Percentiles rank a stretch among this genome's conserved stretches.
Evolutionary conservation across 164 flowering plant genomes (phyloP).

Genomic region (Vitis amurensis): DNA sequence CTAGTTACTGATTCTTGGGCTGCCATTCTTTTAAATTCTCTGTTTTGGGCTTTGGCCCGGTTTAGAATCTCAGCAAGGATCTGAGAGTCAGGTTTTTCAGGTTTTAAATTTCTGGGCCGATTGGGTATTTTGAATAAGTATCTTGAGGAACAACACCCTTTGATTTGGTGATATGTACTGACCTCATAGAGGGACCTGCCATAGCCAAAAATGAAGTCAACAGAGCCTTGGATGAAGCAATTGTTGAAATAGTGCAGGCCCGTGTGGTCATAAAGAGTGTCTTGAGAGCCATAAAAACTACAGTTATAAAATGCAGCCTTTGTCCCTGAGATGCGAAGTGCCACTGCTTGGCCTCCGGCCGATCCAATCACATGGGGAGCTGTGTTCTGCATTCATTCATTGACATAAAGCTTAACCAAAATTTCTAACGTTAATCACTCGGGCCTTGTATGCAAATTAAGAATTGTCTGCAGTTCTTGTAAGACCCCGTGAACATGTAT

Average conservation of each 20-base stretch:
- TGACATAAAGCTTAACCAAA: too few species aligned
- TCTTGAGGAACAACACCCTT: too few species aligned
- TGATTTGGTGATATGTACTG: not conserved
- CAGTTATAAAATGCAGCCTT: slow-evolving; percentile 72
- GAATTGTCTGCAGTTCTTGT: too few species aligned
- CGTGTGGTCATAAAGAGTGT: slow-evolving; percentile 71
- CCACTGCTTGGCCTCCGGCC: slow-evolving; percentile 59
- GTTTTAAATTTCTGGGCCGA: too few species aligned
- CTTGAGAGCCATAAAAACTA: slow-evolving; percentile 64
- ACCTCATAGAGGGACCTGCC: slow-evolving; percentile 75
- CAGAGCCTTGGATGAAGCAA: slow-evolving; percentile 77
- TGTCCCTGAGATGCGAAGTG: slow-evolving; percentile 60
- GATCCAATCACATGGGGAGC: slow-evolving; percentile 49
- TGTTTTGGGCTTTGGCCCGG: too few species aligned
- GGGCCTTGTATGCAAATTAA: too few species aligned
- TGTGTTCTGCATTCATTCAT: slow-evolving; percentile 44
- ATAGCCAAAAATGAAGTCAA: slow-evolving; percentile 77
- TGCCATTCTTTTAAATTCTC: too few species aligned
- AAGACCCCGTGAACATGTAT: too few species aligned
- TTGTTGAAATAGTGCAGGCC: slow-evolving; percentile 71
- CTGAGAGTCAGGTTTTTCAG: too few species aligned
- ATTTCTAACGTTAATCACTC: too few species aligned
- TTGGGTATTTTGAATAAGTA: too few species aligned
- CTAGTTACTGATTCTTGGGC: not conserved
- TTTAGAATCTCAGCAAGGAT: too few species aligned